Conservation (phyloP, 352 stramenopile species). For the Globisporangium sylvaticum region DNA sequence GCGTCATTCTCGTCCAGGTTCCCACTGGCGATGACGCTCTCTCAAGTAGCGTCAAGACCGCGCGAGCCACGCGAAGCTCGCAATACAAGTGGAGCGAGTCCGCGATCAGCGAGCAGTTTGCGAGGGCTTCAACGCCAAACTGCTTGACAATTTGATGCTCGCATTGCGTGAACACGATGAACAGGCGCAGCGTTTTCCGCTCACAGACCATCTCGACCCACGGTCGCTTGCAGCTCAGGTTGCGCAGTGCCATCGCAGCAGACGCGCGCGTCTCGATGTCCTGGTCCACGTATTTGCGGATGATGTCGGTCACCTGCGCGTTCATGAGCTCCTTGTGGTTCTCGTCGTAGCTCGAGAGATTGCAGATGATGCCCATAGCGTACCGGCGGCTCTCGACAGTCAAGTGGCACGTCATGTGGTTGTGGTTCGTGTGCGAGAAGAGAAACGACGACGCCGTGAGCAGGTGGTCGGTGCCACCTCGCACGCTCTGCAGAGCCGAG, state of each 20-base stretch:
- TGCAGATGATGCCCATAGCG: constrained; percentile 71
- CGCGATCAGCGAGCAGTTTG: constrained; percentile 72
- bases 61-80: constrained; percentile 52
- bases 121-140: constrained; percentile 61
- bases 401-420: constrained; percentile 16
- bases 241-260: constrained; percentile 66
- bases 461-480: background rate
- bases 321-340: constrained; percentile 84
- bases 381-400: constrained; percentile 44
- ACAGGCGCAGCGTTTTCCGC: constrained; percentile 55
- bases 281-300: constrained; percentile 65
- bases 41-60: constrained; percentile 53
- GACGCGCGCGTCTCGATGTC: constrained; percentile 69
- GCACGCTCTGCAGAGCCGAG: background rate
- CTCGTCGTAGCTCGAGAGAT: constrained; percentile 64
- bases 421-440: constrained; percentile 7
- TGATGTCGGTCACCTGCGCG: constrained; percentile 59
- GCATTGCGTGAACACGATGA: constrained; percentile 52
- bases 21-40: background rate
- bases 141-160: constrained; percentile 52
- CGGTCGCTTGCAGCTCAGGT: constrained; percentile 63
- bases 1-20: constrained; percentile 1
- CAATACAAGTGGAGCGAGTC: constrained; percentile 73
- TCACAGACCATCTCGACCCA: constrained; percentile 84
- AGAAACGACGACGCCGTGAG: constrained; percentile 15